These are phyloP conservation scores for Endotrypanum monterogeii DNA, from an alignment of 208 protist genomes.

Conservation along the genomic window DNA sequence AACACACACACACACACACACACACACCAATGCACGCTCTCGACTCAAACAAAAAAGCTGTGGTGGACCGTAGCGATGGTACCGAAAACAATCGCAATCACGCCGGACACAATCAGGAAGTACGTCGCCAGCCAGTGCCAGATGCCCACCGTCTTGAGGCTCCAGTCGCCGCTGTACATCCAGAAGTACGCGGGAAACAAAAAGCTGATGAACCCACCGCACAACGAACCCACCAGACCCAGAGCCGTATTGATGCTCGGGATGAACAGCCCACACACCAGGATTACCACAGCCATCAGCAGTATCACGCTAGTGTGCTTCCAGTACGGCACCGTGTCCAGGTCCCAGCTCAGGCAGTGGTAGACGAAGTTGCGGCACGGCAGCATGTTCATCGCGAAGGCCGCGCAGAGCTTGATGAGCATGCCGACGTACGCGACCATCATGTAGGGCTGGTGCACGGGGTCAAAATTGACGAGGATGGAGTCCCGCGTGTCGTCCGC, in stretches of 20 bases:
- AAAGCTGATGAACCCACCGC: constrained; percentile 9
- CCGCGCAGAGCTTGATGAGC: constrained; percentile 66
- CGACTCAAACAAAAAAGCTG: constrained; percentile 26
- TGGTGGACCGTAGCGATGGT: constrained; percentile 53
- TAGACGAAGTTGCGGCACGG: constrained; percentile 64
- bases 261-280: constrained; percentile 37
- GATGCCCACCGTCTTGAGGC: constrained; percentile 43
- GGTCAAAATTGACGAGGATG: constrained; percentile 62
- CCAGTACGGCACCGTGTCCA: constrained; percentile 71
- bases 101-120: constrained; percentile 49
- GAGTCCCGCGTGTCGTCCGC: constrained; percentile 40
- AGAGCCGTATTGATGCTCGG: constrained; percentile 47
- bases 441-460: constrained; percentile 55
- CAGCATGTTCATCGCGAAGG: constrained; percentile 69
- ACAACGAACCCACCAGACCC: constrained; percentile 3
- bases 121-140: constrained; percentile 49
- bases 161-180: constrained; percentile 76
- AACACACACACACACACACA: too few species aligned
- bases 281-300: constrained; percentile 27
- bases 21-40: too few species aligned
- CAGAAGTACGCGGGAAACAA: constrained; percentile 36
- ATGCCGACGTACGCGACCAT: constrained; percentile 74
- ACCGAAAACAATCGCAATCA: constrained; percentile 73
- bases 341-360: constrained; percentile 51
- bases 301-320: constrained; percentile 49